A percentile compares a stretch with the other conserved stretches of the same genome.
Evolutionary conservation across 2,329 filamentous ascomycete species (phyloP).

Genomic region (Immersiporthe knoxdaviesiana): DNA sequence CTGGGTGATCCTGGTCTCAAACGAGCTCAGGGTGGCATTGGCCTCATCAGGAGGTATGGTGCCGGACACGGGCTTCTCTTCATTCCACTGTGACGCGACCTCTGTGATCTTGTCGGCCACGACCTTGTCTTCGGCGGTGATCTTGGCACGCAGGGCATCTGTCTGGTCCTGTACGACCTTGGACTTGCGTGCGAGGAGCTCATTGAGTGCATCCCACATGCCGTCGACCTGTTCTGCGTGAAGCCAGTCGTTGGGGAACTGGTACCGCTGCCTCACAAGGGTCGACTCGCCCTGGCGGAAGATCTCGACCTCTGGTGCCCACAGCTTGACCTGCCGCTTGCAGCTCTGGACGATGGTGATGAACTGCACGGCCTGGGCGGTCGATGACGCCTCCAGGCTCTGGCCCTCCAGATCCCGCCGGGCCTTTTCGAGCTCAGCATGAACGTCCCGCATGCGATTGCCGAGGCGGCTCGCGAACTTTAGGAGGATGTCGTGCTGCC

Average conservation of each 20-base stretch:
- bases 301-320: slow-evolving; percentile 93
- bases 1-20: slow-evolving; percentile 82
- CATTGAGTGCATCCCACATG: slow-evolving; percentile 91
- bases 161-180: slow-evolving; percentile 97
- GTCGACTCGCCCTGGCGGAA: slow-evolving; percentile 97
- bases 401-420: slow-evolving; percentile 89
- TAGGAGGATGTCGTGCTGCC: slow-evolving; percentile 95
- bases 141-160: slow-evolving; percentile 92
- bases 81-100: slow-evolving; percentile 85
- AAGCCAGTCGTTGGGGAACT: slow-evolving; percentile 92
- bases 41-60: slow-evolving; percentile 90
- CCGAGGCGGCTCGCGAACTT: slow-evolving; percentile 92
- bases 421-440: slow-evolving; percentile 88
- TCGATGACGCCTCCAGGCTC: slow-evolving; percentile 90
- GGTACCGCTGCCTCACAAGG: slow-evolving; percentile 86
- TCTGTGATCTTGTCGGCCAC: slow-evolving; percentile 87
- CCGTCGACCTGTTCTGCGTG: slow-evolving; percentile 95
- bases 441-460: slow-evolving; percentile 87
- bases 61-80: slow-evolving; percentile 95
- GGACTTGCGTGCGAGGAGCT: slow-evolving; percentile 87
- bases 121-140: slow-evolving; percentile 88
- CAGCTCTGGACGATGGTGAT: slow-evolving; percentile 98
- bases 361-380: slow-evolving; percentile 95
- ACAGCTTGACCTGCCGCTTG: slow-evolving; percentile 88
- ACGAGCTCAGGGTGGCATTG: slow-evolving; percentile 77